Conservation (phyloP, 2,329 filamentous ascomycete genomes). For the Botrytis porri region DNA sequence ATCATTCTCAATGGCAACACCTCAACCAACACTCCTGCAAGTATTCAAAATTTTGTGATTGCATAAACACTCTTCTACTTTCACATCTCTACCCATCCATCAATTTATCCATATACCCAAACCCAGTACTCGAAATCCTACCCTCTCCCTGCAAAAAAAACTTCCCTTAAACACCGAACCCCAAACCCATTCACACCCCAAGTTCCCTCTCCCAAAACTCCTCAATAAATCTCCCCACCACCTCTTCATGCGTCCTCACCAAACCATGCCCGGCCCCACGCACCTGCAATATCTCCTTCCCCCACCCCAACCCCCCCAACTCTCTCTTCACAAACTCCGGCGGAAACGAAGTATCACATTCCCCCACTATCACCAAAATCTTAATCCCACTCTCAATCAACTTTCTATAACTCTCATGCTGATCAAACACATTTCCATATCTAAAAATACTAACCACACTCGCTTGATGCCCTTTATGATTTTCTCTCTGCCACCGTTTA, state of each 20-base stretch:
- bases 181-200: not conserved
- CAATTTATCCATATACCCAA: not conserved
- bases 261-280: not conserved
- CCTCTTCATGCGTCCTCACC: not conserved
- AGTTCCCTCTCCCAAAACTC: not conserved
- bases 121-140: not conserved
- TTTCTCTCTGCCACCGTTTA: constrained; percentile 46
- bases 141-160: accelerated
- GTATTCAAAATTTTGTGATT: not conserved
- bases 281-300: not conserved
- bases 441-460: constrained; percentile 47
- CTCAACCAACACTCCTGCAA: not conserved
- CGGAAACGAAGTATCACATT: not conserved
- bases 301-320: not conserved
- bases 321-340: not conserved
- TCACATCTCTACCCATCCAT: not conserved
- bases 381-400: not conserved
- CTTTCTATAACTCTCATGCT: constrained; percentile 11
- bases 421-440: constrained; percentile 45
- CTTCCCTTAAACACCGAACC: not conserved
- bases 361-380: not conserved
- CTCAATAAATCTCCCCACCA: not conserved
- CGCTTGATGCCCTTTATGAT: constrained; percentile 46
- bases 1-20: not conserved
- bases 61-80: not conserved